Evolutionary conservation across 148 eudicot genomes (phyloP).

Genomic region (Fagopyrum esculentum): DNA sequence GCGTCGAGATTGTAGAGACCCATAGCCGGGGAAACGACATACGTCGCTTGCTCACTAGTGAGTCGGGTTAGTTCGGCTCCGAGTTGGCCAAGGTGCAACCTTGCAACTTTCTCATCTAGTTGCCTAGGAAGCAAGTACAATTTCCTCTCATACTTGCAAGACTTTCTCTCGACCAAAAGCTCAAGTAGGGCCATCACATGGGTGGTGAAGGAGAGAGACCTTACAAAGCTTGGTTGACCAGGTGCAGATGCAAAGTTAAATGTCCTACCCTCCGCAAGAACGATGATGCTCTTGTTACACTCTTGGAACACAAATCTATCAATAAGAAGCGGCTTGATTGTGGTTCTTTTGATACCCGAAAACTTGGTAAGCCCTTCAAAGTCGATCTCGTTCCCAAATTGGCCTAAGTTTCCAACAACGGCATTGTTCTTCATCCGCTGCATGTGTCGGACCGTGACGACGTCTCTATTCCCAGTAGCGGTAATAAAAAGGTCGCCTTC

Average conservation of each 20-base stretch:
- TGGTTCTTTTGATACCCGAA: constrained; percentile 67
- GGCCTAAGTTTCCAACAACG: too few relatives aligned
- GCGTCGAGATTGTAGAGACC: too few relatives aligned
- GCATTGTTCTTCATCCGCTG: too few relatives aligned
- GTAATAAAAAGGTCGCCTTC: too few relatives aligned
- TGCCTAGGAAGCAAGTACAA: constrained; percentile 89
- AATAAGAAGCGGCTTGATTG: constrained; percentile 74
- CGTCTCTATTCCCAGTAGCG: too few relatives aligned
- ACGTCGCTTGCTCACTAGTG: constrained; percentile 68
- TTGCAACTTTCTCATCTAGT: constrained; percentile 93
- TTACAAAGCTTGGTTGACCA: constrained; percentile 97
- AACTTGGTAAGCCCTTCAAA: too few relatives aligned
- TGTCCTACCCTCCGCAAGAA: constrained; percentile 87
- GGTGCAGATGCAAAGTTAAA: constrained; percentile 98
- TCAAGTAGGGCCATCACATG: constrained; percentile 93
- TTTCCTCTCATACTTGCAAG: constrained; percentile 78
- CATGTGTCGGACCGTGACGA: too few relatives aligned
- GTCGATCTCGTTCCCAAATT: too few relatives aligned
- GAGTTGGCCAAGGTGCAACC: constrained; percentile 77
- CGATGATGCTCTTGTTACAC: constrained; percentile 53
- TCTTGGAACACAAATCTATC: constrained; percentile 85
- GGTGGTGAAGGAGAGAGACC: constrained; percentile 97
- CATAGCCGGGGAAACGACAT: constrained; percentile 21
- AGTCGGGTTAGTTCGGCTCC: constrained; percentile 86
- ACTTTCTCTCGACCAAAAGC: constrained; percentile 69